Evolutionary conservation across 345 rosid genomes (phyloP).

Genomic region (Linum tenue): DNA sequence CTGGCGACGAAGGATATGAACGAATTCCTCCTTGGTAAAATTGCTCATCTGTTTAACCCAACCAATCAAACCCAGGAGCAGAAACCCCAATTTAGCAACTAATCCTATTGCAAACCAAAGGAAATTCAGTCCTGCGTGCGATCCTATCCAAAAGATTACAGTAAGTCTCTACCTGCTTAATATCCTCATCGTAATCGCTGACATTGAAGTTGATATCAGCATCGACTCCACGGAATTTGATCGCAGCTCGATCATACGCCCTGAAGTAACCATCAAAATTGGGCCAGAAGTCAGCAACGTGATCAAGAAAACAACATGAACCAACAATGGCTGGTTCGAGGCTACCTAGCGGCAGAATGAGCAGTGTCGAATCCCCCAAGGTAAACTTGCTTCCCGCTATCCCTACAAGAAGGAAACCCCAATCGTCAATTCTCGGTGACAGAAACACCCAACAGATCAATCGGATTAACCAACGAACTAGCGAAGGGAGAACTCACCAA

Average conservation of each 20-base stretch:
- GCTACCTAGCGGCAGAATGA: constrained; percentile 77
- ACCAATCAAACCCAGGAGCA: background rate
- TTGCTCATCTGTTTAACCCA: constrained; percentile 48
- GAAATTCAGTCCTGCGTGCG: background rate
- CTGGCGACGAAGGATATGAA: constrained; percentile 61
- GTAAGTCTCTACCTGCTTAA: constrained; percentile 38
- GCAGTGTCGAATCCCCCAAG: constrained; percentile 94
- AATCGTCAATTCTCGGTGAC: background rate
- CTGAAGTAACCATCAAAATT: constrained; percentile 22
- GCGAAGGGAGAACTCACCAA: constrained; percentile 38
- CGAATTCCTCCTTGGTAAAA: constrained; percentile 65
- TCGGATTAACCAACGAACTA: background rate
- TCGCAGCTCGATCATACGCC: constrained; percentile 87
- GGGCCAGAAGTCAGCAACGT: background rate
- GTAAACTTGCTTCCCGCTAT: constrained; percentile 79
- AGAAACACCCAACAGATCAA: constrained; percentile 35
- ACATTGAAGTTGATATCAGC: constrained; percentile 72
- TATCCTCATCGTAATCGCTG: constrained; percentile 55
- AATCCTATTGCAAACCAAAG: background rate
- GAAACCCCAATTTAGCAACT: background rate
- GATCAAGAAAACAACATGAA: background rate
- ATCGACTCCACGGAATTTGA: constrained; percentile 67
- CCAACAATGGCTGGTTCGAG: background rate
- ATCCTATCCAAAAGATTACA: background rate
- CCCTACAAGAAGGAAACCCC: constrained; percentile 39